Percentiles rank a stretch among this genome's conserved stretches.
Conservation (phyloP, 2,329 filamentous ascomycete species). For the Coniochaeta sp. region DNA sequence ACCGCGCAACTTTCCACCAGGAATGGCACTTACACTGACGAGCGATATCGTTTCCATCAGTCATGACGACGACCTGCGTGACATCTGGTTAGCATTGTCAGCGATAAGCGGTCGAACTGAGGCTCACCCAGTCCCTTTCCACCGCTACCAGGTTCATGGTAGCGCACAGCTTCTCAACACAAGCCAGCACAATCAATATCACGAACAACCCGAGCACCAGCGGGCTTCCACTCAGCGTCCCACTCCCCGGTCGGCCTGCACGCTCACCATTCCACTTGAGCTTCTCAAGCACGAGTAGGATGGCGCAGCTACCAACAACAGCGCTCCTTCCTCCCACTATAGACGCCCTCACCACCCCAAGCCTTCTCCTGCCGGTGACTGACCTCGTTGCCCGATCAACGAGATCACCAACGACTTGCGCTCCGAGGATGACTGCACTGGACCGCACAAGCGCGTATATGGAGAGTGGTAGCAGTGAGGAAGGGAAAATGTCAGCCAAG, state of each 20-base stretch:
- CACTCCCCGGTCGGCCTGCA: slow-evolving; percentile 18
- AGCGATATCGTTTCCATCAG: slow-evolving; percentile 26
- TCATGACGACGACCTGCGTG: slow-evolving; percentile 32
- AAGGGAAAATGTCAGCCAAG: slow-evolving; percentile 45
- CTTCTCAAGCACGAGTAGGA: slow-evolving; percentile 24
- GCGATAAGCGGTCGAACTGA: slow-evolving; percentile 8
- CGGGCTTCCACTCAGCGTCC: slow-evolving; percentile 14
- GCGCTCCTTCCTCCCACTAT: slow-evolving; percentile 35
- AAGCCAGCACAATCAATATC: slow-evolving; percentile 44
- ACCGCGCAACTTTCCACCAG: not conserved
- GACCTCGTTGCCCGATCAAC: slow-evolving; percentile 39
- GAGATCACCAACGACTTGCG: slow-evolving; percentile 47
- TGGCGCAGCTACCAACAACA: slow-evolving; percentile 38
- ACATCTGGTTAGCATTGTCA: slow-evolving; percentile 19
- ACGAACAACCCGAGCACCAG: slow-evolving; percentile 24
- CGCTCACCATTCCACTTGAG: not conserved
- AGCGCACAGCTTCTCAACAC: slow-evolving; percentile 59
- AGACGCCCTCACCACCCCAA: slow-evolving; percentile 41
- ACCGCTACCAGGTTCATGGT: slow-evolving; percentile 61
- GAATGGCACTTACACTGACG: slow-evolving; percentile 10
- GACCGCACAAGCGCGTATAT: slow-evolving; percentile 60
- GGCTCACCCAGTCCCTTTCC: slow-evolving; percentile 59
- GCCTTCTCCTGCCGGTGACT: slow-evolving; percentile 28
- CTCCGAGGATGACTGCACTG: slow-evolving; percentile 47
- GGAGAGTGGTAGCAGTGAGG: slow-evolving; percentile 57